Evolutionary conservation across 352 stramenopile species (phyloP), one percentile per base, ranked within the genome.

Genomic region (Globisporangium perplexum): DNA sequence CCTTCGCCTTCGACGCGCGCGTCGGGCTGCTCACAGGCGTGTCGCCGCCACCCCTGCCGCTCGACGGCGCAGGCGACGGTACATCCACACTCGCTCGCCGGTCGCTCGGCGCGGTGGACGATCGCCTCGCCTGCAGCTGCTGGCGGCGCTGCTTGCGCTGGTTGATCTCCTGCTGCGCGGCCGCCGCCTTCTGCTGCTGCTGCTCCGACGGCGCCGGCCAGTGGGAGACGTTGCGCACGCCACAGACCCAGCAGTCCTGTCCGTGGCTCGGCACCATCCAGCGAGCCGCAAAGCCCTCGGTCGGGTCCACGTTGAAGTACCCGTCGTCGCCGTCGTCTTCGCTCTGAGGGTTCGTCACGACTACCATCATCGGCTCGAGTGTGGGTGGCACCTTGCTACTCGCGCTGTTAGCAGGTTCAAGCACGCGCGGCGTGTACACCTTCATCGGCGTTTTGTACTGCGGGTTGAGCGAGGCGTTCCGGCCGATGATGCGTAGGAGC

Each of bases 231-330:
- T 89, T 90, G 47, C 80, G 77, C 4, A 89, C 77, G 36, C 77
- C 78, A 52, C 82, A 92, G 12, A 92, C 82, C 82, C 82, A 92
- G 56, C 82, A 92, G 42, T 78, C 68, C 3, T 63, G 42, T 0
- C 73, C 67, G 31, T 51, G 63, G 55, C 71, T 89, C 20, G 68
- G 75, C n/a, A 82, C 77, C 73, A 88, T 79, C 82, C 74, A 92
- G 3, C 79, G 74, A 7, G 69, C 62, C 1, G 80, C 77, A 66
- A 88, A 86, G 12, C 70, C 61, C 15, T 88, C 73, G 3, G 78
- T 88, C 14, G 63, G 66, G 30, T 92, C 82, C 17, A 92, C 69
- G 28, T 89, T 92, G 35, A 92, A 70, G 53, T 86, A 92, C 3
- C 81, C 73, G 26, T 77, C 68, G 28, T 55, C 57, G 2, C 58